Base-by-base conservation (phyloP, 495 filamentous ascomycete species). In the Oidiodendron maius region DNA sequence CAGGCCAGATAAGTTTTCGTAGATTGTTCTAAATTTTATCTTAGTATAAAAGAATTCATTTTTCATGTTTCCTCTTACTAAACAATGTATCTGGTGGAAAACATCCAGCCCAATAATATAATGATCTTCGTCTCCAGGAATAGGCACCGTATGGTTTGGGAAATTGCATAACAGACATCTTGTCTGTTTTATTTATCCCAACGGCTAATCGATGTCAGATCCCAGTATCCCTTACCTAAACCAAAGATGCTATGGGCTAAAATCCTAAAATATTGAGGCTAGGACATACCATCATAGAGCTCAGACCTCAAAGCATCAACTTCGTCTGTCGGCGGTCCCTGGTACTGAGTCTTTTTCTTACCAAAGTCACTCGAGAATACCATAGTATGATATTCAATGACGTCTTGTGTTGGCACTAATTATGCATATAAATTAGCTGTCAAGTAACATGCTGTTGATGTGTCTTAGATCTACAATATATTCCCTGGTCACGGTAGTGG, bases 41-140 rank as follows among this genome's bases (percentile, higher is more conserved):
- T n/a, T n/a, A n/a, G n/a, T n/a, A n/a, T n/a, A n/a, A n/a, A n/a
- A n/a, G n/a, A n/a, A n/a, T n/a, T n/a, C n/a, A n/a, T 30, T 12
- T 30, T 21, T 21, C 11, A 38, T 4, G n/a, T 38, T 5, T 8
- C 16, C 12, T 18, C 38, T 40, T 40, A 22, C 38, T 20, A 76
- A 55, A 59, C 74, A 77, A 53, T 71, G 70, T 25, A 77, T 59
- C 54, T 77, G 70, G 56, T 77, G 71, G 55, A 77, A 75, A 0
- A 75, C 69, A 40, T 77, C 70, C 15, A 77, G 52, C 3, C 65
- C 70, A 1, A 71, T 28, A 46, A 46, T 34, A 20, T 34, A 46
- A 20, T 46, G 22, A 3, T 46, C 43, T 20, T 46, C 26, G 18
- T 46, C 43, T 17, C 43, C 43, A 8, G 43, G 43, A 9, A 46